These are phyloP conservation scores for Toxoplasma gondii DNA, from an alignment of 169 alveolate species.

Conservation along the genomic window DNA sequence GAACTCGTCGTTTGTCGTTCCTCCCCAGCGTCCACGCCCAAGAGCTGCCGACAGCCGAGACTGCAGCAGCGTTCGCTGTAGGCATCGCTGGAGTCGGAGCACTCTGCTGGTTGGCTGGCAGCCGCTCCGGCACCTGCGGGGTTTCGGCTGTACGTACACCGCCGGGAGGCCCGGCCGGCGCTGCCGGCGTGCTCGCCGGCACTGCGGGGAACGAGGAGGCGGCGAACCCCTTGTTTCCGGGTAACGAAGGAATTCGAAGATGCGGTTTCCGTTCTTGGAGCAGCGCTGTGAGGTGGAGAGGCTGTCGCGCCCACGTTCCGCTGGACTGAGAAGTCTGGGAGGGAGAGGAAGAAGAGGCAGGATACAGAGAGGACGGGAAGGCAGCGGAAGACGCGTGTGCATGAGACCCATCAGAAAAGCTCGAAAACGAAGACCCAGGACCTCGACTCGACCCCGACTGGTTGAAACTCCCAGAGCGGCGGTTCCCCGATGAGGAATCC, in stretches of 20 bases:
- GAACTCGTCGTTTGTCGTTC: constrained; percentile 49
- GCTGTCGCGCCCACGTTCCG: not conserved
- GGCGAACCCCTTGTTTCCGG: not conserved
- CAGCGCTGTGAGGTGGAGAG: not conserved
- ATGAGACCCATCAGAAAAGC: no score
- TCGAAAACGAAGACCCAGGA: no score
- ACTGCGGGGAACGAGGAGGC: not conserved
- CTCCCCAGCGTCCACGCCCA: constrained; percentile 62
- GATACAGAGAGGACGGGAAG: no score
- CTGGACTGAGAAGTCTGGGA: not conserved
- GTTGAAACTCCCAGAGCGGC: no score
- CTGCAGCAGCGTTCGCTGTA: constrained; percentile 37
- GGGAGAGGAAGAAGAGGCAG: not conserved
- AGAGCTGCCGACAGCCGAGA: constrained; percentile 49
- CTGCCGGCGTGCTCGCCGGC: not conserved
- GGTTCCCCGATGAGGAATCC: no score
- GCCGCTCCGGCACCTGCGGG: constrained; percentile 36
- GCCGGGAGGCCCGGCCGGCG: not conserved
- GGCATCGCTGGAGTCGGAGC: constrained; percentile 39
- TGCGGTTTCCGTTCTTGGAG: not conserved
- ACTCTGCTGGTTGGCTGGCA: constrained; percentile 39
- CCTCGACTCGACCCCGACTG: no score
- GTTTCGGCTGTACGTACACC: constrained; percentile 10
- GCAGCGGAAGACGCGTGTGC: no score
- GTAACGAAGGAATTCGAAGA: not conserved